Evolutionary conservation across 495 filamentous ascomycete genomes (phyloP), one percentile per base, ranked within the genome.

Genomic region (Staphylotrichum tortipilum): DNA sequence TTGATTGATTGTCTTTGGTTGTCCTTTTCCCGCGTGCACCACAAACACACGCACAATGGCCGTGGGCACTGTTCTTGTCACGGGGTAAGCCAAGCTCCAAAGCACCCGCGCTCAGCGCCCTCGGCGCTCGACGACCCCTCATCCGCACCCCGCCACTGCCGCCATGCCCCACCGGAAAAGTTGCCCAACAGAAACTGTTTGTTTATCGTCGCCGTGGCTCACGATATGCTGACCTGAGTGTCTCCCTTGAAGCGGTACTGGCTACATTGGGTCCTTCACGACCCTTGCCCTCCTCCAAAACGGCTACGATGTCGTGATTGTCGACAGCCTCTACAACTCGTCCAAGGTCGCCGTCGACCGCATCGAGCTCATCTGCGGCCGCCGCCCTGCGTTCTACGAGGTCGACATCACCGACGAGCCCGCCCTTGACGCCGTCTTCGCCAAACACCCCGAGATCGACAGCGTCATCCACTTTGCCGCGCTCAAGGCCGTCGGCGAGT

Each of bases 191-290:
- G n/a, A n/a, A n/a, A n/a, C n/a, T n/a, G n/a, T n/a, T n/a, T n/a
- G n/a, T n/a, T n/a, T n/a, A n/a, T n/a, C n/a, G n/a, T n/a, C n/a
- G n/a, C n/a, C n/a, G n/a, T n/a, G n/a, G n/a, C n/a, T n/a, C 33
- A 30, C 24, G 18, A 41, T 47, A 46, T 49, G n/a, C n/a, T n/a
- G n/a, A n/a, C n/a, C n/a, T 66, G 53, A 60, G 39, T 47, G 50
- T 47, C 51, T 28, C n/a, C n/a, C n/a, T 39, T 53, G 40, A 66
- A 98, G 92, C 74, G 92, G 92, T 57, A 92, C 88, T 50, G 92
- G 92, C 73, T 98, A 98, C 77, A 98, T 98, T 68, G 92, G 92
- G 58, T 98, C 92, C 34, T 97, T 97, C 79, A 98, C 92, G 45
- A 74, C 84, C 48, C 82, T 98, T 45, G 86, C 89, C 30, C 84